Base-by-base conservation (phyloP, 2,329 filamentous ascomycete genomes). In the Alternaria incomplexa region DNA sequence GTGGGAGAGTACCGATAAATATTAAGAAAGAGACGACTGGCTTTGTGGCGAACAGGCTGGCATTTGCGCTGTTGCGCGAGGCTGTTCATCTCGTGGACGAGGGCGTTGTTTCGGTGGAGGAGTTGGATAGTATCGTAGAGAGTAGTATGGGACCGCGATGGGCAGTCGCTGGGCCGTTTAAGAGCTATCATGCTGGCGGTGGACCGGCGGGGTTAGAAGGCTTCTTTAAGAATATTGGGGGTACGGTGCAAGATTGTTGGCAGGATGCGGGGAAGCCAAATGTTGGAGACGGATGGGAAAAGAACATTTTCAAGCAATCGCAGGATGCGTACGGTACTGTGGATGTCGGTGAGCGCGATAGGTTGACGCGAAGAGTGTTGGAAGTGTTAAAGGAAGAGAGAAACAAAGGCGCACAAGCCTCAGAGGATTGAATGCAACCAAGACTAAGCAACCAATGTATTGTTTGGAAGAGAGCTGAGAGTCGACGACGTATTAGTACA, bases 131-230 rank as follows among this genome's bases (percentile, higher is more conserved):
- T 15, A 82, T 88, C n/a, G 73, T 70, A 8, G 66, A 70, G 52
- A 67, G 71, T 9, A 70, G 71, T 6, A 75, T 76, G 67, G 73
- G 74, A 1, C 73, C 73, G 20, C 62, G 73, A 6, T 71, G 73
- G 63, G 68, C 65, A 1, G 69, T 70, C 9, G 73, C 84, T 22
- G 86, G 86, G 1, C 84, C 86, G 4, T 88, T 88, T 71, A 85
- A 86, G 73, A 85, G 84, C 52, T 89, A 88, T 76, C 84, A 86
- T 77, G 85, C 85, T 55, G 87, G 87, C 3, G 87, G 87, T 11
- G 87, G 87, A 3, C 79, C 81, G 11, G 83, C 81, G 3, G 86
- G 87, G 1, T 74, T 88, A 59, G 75, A 79, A 12, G 83, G 81
- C 0, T 87, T 88, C 61, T 81, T 88, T 67, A 80, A 83, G 48